These are phyloP conservation scores for Solanum lycopersicoides DNA, from an alignment of 257 asterid genomes.

Conservation along the genomic window DNA sequence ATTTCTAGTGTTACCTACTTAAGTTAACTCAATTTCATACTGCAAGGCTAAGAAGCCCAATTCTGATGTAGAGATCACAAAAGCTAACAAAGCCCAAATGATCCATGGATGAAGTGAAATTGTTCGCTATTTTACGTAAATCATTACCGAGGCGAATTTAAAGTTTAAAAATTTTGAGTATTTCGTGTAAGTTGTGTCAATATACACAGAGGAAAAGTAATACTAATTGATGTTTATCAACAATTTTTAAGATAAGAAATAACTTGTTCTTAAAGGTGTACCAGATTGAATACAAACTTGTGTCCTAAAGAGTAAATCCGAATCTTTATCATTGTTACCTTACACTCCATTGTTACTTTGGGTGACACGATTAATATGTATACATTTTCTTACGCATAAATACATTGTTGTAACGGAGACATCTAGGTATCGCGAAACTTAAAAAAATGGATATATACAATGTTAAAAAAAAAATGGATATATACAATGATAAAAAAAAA, in stretches of 20 bases:
- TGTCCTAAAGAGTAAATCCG: too few species aligned
- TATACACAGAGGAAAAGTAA: background rate
- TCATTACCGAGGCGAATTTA: fast-evolving
- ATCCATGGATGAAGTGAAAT: background rate
- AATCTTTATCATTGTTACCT: too few species aligned
- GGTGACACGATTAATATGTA: too few species aligned
- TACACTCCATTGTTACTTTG: too few species aligned
- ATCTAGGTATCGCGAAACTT: background rate
- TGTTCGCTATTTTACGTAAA: background rate
- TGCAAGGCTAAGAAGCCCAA: background rate
- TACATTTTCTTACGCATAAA: too few species aligned
- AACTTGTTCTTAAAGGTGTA: too few species aligned
- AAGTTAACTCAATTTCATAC: background rate
- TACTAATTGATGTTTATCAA: too few species aligned
- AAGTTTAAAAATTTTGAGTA: background rate
- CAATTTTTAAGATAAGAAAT: too few species aligned
- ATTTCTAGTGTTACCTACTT: background rate
- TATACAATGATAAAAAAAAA: too few species aligned
- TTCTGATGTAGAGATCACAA: background rate
- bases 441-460: too few species aligned
- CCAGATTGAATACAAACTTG: too few species aligned
- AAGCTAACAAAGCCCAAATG: background rate
- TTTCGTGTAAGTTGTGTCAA: background rate
- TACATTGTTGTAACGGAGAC: background rate
- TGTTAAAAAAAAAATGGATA: too few species aligned